Base-by-base conservation (phyloP, 139 green algal species). In the Astrephomene gubernaculifera region DNA sequence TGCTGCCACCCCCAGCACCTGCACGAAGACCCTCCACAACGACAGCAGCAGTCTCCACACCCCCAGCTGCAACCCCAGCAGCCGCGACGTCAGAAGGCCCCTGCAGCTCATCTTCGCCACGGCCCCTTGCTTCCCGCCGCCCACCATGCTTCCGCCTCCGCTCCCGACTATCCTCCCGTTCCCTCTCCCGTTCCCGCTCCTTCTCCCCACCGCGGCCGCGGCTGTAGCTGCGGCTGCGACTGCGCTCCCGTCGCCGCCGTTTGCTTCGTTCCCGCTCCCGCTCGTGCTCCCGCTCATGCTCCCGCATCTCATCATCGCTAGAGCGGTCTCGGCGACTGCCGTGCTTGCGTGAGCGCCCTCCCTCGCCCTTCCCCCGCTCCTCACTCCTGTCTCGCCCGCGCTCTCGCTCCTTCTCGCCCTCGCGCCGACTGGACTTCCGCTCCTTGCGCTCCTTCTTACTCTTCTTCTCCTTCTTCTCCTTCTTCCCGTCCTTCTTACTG, bases 391-490 rank as follows among this genome's bases (percentile, higher is more conserved):
- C 33, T 12, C 43, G 6, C 21, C 33, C 44, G 0, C 79, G 61
- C 1, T 44, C 43, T 0, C 64, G 36, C 72, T 71, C 63, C 53
- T 76, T 69, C 38, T 81, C 53, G 2, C 36, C 68, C 45, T 39
- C 5, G 53, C 54, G 68, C 24, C 49, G 25, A 24, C 72, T 64
- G 17, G 35, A 24, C 45, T 24, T 69, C 64, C 45, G 73, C 71
- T 79, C 72, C 25, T 71, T 44, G 14, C 35, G 49, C 4, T 65
- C n/a, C 31, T 65, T 63, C 22, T 61, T 24, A 53, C 61, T 70
- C 61, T 85, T 65, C 27, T 38, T 5, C 52, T 85, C 80, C 35
- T 43, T 41, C 39, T 57, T 36, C 54, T 75, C 75, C 63, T 63
- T 35, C 12, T 19, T 27, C 38, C 71, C 29, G 35, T 70, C 36